These are phyloP conservation scores for Microbotryum lychnidis-dioicae DNA, from an alignment of 1,284 basidiomycete species.

Conservation along the genomic window DNA sequence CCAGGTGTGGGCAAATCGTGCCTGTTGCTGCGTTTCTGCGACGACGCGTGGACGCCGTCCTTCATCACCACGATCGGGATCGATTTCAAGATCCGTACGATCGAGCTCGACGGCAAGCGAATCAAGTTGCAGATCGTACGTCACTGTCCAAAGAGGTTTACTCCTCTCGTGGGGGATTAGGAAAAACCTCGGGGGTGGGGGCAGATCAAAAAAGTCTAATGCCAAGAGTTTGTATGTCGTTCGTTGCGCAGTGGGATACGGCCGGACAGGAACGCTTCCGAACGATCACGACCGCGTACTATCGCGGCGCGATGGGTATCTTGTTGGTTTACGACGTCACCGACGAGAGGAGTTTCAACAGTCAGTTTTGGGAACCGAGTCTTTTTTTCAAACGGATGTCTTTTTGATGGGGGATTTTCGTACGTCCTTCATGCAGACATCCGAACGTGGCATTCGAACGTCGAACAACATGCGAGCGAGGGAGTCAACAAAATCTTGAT, in stretches of 20 bases:
- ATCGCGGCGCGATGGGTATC: slow-evolving; percentile 99
- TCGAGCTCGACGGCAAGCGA: slow-evolving; percentile 89
- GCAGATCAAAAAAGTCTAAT: too few relatives aligned
- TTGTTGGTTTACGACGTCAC: slow-evolving; percentile 98
- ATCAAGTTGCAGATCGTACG: slow-evolving; percentile 93
- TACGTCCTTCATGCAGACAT: slow-evolving; percentile 58
- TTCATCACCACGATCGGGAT: slow-evolving; percentile 99
- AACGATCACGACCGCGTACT: slow-evolving; percentile 99
- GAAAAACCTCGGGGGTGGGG: too few relatives aligned
- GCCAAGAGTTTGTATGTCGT: too few relatives aligned
- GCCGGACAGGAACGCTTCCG: slow-evolving; percentile 99
- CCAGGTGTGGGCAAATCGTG: slow-evolving; percentile 84
- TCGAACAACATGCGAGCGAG: slow-evolving; percentile 97
- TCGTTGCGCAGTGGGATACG: slow-evolving; percentile 68
- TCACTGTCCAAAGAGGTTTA: slow-evolving; percentile 20
- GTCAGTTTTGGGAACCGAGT: slow-evolving; percentile 48
- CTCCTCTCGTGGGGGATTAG: too few relatives aligned
- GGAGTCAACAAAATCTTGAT: slow-evolving; percentile 99
- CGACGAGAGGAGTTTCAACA: slow-evolving; percentile 94
- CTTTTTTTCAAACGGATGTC: neutral
- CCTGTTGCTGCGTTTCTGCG: slow-evolving; percentile 95
- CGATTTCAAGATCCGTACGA: slow-evolving; percentile 93
- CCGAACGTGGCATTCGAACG: slow-evolving; percentile 96
- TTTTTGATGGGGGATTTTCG: neutral
- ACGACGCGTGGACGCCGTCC: slow-evolving; percentile 98